Percentiles rank a stretch among this genome's conserved stretches.
phyloP scores from a whole-genome alignment of 768 basidiomycete species.

The Pleurotus citrinopileatus region DNA sequence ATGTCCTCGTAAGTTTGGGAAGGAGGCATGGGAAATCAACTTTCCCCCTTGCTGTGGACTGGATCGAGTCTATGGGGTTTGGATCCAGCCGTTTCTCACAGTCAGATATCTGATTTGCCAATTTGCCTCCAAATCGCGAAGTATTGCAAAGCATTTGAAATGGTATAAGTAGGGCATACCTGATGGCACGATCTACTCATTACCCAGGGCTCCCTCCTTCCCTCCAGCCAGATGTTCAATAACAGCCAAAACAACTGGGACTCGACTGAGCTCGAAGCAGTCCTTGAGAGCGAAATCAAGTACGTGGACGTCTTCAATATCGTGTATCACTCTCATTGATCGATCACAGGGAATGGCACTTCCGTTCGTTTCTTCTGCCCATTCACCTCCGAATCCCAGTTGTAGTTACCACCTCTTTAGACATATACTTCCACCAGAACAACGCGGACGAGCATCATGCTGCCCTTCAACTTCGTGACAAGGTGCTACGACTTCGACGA shows the following conservation, averaged over 20 bases:
- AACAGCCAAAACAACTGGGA: background rate
- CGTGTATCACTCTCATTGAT: background rate
- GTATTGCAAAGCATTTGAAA: no score
- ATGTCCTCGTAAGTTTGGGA: no score
- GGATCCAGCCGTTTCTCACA: no score
- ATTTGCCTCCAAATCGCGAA: no score
- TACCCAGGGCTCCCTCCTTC: no score
- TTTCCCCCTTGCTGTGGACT: no score
- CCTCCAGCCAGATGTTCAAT: no score
- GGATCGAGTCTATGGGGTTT: no score
- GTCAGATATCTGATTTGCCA: no score
- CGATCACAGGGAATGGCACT: constrained; percentile 68
- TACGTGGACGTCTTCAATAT: constrained; percentile 22
- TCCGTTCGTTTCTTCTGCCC: constrained; percentile 46
- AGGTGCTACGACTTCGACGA: constrained; percentile 64
- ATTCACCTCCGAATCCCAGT: background rate
- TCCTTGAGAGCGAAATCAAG: constrained; percentile 64
- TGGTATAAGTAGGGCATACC: no score
- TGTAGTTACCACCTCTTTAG: constrained; percentile 28
- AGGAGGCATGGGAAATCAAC: no score
- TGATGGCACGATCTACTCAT: no score
- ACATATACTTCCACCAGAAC: constrained; percentile 77
- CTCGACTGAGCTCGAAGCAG: constrained; percentile 52
- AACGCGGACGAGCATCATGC: constrained; percentile 60
- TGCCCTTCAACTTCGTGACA: constrained; percentile 67